Evolutionary conservation across 2,329 filamentous ascomycete genomes (phyloP), one percentile per base, ranked within the genome.

Genomic region (Aspergillus alliaceus): DNA sequence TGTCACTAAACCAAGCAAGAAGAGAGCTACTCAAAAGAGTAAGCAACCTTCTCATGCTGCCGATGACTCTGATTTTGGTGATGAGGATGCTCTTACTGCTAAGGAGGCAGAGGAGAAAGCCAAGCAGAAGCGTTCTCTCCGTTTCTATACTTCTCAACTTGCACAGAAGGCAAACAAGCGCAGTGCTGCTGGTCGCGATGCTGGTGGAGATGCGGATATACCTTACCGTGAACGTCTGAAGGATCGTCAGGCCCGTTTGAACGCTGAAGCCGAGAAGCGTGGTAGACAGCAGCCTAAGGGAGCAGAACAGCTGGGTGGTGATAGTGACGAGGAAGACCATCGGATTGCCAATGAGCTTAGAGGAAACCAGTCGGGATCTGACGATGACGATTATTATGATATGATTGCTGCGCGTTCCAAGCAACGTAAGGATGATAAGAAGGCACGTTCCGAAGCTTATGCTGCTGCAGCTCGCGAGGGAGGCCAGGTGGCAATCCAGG

Each of bases 91-190:
- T 4, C 84, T 98, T 57, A 91, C 92, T 53, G 86, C 87, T 11
- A 84, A 87, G 59, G 87, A 93, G 59, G 89, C 91, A 1, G 90
- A 90, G 40, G 91, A 96, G 68, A 99, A 99, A 77, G 90, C 88
- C 0, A 85, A 86, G 58, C 90, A 90, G 75, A 96, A 95, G 82
- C 96, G 96, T 81, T 91, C 86, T 62, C 84, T 99, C 57, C 90
- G 92, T 61, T 99, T 99, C 82, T 99, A 99, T 83, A 98, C 96
- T 2, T 96, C 93, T 3, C 95, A 99, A 73, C 95, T 99, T 64
- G 89, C 90, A 27, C 93, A 98, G 73, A 98, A 97, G 77, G 87
- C 91, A 56, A 96, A 91, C 78, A 93, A 91, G 72, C 90, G 82
- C 72, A 65, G 86, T 68, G 59, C 77, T 78, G 75, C 89, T 84